phyloP scores from a whole-genome alignment of 2,329 filamentous ascomycete species.

The Colletotrichum cordylinicola region DNA sequence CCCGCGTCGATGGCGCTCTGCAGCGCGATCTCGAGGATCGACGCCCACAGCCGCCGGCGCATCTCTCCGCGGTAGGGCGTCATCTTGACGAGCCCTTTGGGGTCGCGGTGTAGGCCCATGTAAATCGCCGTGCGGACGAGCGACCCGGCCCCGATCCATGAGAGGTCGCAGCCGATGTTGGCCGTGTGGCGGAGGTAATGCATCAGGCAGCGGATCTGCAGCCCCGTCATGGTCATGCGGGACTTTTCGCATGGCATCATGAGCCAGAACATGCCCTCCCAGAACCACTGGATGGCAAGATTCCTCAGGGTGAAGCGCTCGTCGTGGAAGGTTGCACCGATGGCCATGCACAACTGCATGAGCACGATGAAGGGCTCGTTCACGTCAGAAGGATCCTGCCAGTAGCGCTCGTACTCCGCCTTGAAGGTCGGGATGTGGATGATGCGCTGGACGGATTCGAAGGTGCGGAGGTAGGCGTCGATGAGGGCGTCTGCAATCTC shows the following conservation, averaged over 20 bases:
- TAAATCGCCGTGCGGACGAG: slow-evolving; percentile 60
- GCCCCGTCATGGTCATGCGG: slow-evolving; percentile 49
- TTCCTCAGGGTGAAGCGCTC: slow-evolving; percentile 47
- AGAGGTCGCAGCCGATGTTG: slow-evolving; percentile 53
- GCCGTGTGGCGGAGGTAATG: slow-evolving; percentile 53
- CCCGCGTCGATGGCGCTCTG: slow-evolving; percentile 57
- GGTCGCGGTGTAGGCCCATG: slow-evolving; percentile 65
- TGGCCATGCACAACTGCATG: slow-evolving; percentile 58
- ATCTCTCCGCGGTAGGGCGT: slow-evolving; percentile 56
- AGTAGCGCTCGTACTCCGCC: slow-evolving; percentile 57
- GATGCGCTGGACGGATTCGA: slow-evolving; percentile 62
- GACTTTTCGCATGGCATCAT: slow-evolving; percentile 52
- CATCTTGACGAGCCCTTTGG: slow-evolving; percentile 53
- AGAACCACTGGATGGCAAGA: slow-evolving; percentile 54
- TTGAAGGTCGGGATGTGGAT: slow-evolving; percentile 63
- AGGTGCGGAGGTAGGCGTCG: slow-evolving; percentile 58
- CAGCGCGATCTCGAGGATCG: slow-evolving; percentile 59
- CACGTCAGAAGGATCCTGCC: slow-evolving; percentile 45
- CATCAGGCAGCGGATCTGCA: slow-evolving; percentile 61
- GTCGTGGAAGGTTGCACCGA: slow-evolving; percentile 54
- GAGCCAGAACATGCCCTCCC: slow-evolving; percentile 59
- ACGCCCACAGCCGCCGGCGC: slow-evolving; percentile 61
- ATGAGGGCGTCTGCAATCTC: slow-evolving; percentile 56
- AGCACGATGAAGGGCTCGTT: slow-evolving; percentile 55
- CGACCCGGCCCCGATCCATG: slow-evolving; percentile 57